A percentile compares a stretch with the other conserved stretches of the same genome.
Conservation (phyloP, 1,284 basidiomycete genomes). For the Meira miltonrushii region DNA sequence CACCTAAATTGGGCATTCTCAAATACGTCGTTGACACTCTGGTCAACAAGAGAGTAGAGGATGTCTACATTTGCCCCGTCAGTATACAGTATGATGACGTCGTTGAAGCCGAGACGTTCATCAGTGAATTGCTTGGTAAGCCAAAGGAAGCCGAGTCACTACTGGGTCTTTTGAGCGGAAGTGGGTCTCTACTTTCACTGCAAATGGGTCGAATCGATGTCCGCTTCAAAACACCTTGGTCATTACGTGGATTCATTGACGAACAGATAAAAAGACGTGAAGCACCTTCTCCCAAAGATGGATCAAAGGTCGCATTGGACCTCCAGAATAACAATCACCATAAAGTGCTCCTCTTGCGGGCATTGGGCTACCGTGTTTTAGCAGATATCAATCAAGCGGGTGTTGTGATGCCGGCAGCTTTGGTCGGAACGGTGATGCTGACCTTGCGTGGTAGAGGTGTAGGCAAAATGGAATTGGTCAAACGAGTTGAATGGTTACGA, state of each 20-base stretch:
- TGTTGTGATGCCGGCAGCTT: slow-evolving; percentile 53
- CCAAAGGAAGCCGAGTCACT: slow-evolving; percentile 54
- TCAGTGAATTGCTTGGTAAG: slow-evolving; percentile 53
- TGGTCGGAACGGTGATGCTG: slow-evolving; percentile 52
- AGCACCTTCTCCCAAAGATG: slow-evolving; percentile 17
- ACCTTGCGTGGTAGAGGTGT: slow-evolving; percentile 52
- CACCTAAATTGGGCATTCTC: slow-evolving; percentile 54
- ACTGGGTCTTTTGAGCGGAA: slow-evolving; percentile 48
- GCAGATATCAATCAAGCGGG: slow-evolving; percentile 53
- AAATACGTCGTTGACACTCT: slow-evolving; percentile 53
- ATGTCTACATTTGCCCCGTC: slow-evolving; percentile 53
- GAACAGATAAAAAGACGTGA: slow-evolving; percentile 41
- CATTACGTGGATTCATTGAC: slow-evolving; percentile 47
- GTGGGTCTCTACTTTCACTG: slow-evolving; percentile 48
- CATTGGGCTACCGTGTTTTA: slow-evolving; percentile 52
- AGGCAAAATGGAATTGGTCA: slow-evolving; percentile 50
- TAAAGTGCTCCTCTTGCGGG: slow-evolving; percentile 46
- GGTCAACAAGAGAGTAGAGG: slow-evolving; percentile 43
- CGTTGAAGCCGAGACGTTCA: slow-evolving; percentile 53
- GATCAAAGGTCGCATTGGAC: slow-evolving; percentile 30
- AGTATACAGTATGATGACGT: slow-evolving; percentile 54
- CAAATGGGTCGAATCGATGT: slow-evolving; percentile 53
- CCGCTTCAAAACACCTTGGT: slow-evolving; percentile 54
- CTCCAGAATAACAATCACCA: slow-evolving; percentile 28
- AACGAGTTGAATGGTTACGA: slow-evolving; percentile 49